Percentiles rank a stretch among this genome's conserved stretches.
phyloP scores from a whole-genome alignment of 495 filamentous ascomycete species.

The Neurospora hispaniola region DNA sequence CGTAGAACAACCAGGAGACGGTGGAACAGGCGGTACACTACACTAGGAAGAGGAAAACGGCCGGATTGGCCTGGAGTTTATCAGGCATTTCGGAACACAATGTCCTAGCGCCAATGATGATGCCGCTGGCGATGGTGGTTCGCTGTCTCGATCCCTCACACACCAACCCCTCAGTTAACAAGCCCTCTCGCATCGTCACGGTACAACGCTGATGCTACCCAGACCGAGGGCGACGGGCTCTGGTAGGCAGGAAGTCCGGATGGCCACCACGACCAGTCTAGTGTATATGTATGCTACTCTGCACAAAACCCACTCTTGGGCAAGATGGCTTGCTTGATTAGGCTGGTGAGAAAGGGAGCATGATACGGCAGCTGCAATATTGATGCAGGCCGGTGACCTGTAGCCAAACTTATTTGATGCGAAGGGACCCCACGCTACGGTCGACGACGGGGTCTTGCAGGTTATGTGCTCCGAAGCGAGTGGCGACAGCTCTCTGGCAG shows the following conservation, averaged over 20 bases:
- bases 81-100: slow-evolving; percentile 11
- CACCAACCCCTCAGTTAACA: neutral
- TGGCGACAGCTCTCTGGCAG: neutral
- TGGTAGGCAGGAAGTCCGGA: neutral
- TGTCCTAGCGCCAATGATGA: slow-evolving; percentile 6
- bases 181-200: neutral
- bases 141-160: neutral
- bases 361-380: slow-evolving; percentile 8
- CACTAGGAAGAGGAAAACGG: neutral
- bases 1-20: slow-evolving; percentile 7
- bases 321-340: slow-evolving; percentile 7
- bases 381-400: slow-evolving; percentile 1
- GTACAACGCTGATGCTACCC: neutral
- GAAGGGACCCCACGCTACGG: neutral
- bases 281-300: neutral
- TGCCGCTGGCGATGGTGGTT: neutral
- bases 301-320: neutral
- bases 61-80: slow-evolving; percentile 10
- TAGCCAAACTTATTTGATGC: neutral
- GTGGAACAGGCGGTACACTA: neutral
- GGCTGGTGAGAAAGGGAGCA: slow-evolving; percentile 6
- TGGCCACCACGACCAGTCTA: neutral
- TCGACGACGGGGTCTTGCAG: neutral
- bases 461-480: neutral
- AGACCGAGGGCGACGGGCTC: neutral